These are phyloP conservation scores for Cladosporium sp. DNA, from an alignment of 2,329 filamentous ascomycete species.

Conservation along the genomic window DNA sequence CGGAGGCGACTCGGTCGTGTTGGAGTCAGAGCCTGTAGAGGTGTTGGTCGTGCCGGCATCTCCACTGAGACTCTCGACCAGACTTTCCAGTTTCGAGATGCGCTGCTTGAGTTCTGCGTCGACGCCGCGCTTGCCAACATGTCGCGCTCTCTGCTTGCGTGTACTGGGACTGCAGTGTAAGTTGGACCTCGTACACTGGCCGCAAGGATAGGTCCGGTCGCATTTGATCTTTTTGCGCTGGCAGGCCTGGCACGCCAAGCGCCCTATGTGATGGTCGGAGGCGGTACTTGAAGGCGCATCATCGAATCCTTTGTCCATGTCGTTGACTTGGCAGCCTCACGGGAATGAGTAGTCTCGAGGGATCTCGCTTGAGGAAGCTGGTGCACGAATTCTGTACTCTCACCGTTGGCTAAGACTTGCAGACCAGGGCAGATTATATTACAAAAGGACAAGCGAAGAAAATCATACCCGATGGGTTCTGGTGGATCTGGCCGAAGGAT, in stretches of 20 bases:
- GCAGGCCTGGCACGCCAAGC: conserved; percentile 30
- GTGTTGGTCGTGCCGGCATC: conserved; percentile 17
- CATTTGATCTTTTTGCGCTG: conserved; percentile 30
- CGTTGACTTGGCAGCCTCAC: background rate
- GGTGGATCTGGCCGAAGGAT: background rate
- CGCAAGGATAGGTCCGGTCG: conserved; percentile 26
- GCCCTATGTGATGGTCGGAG: conserved; percentile 15
- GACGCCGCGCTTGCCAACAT: conserved; percentile 24
- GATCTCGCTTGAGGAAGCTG: background rate
- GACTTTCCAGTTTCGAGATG: conserved; percentile 27
- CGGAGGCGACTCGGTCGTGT: background rate
- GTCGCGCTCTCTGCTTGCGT: conserved; percentile 25
- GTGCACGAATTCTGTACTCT: background rate
- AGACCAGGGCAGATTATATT: background rate
- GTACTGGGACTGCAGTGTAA: conserved; percentile 23
- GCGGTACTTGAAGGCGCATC: conserved; percentile 13
- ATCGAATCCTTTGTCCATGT: conserved; percentile 2
- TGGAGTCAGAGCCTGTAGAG: background rate
- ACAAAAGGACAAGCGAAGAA: background rate
- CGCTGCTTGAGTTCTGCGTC: conserved; percentile 27
- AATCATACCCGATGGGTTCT: background rate
- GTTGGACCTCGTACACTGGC: conserved; percentile 25
- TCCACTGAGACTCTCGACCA: conserved; percentile 27
- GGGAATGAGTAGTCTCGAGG: background rate
- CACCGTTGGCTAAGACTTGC: background rate